Conservation (phyloP, 176 grass and related monocot genomes). For the Aechmea fasciata region DNA sequence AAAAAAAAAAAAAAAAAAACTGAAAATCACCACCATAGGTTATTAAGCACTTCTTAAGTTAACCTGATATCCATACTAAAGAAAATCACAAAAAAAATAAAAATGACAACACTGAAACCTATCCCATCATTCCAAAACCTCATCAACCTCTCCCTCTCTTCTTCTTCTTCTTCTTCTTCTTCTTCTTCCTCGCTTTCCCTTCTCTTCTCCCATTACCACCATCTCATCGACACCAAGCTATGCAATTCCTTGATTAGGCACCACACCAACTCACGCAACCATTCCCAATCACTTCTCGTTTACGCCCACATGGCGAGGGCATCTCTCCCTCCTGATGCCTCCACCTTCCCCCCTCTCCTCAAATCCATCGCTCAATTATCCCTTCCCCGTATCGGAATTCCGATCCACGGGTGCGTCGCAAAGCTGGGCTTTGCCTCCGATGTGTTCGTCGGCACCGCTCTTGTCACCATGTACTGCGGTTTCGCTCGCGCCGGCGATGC, state of each 20-base stretch:
- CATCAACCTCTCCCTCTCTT: background rate
- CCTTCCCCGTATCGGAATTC: background rate
- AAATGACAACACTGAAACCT: background rate
- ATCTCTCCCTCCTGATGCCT: conserved; percentile 7
- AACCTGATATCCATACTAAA: no score
- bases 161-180: background rate
- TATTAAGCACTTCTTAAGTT: no score
- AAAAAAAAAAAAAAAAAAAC: no score
- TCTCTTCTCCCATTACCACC: conserved; percentile 10
- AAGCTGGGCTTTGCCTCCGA: conserved; percentile 5
- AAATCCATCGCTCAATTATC: conserved; percentile 6
- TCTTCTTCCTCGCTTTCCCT: background rate
- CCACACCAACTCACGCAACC: background rate
- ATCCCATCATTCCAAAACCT: conserved; percentile 4
- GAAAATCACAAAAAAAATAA: background rate
- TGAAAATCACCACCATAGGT: no score
- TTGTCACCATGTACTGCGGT: conserved; percentile 13
- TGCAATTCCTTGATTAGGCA: conserved; percentile 15
- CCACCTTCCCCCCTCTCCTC: conserved; percentile 22
- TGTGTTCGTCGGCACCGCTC: conserved; percentile 8
- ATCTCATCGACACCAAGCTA: conserved; percentile 4
- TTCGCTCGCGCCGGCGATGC: background rate
- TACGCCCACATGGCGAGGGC: conserved; percentile 9
- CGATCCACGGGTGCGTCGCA: conserved; percentile 8
- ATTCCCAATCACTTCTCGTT: conserved; percentile 3